Percentiles rank a stretch among this genome's conserved stretches.
These are phyloP conservation scores for Anisodus tanguticus DNA, from an alignment of 257 asterid genomes.

Conservation along the genomic window DNA sequence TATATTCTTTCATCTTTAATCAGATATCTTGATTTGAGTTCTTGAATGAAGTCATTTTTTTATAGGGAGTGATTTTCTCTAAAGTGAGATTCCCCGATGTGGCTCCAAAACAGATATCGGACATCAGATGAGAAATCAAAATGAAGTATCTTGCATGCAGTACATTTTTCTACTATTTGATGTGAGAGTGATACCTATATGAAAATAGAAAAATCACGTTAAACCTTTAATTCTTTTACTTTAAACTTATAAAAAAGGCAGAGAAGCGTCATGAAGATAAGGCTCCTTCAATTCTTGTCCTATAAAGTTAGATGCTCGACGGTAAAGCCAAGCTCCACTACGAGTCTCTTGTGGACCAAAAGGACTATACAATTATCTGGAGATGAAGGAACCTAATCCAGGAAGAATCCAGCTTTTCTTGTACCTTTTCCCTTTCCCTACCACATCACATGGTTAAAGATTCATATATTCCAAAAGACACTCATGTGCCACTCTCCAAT, in stretches of 20 bases:
- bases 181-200: slow-evolving; percentile 63
- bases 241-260: slow-evolving; percentile 58
- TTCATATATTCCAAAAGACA: background rate
- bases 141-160: background rate
- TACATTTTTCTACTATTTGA: slow-evolving; percentile 24
- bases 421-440: background rate
- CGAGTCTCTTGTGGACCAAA: background rate
- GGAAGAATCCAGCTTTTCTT: slow-evolving; percentile 14
- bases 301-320: background rate
- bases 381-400: background rate
- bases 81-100: background rate
- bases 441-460: background rate
- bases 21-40: background rate
- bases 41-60: background rate
- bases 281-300: slow-evolving; percentile 13
- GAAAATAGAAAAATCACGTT: too few species aligned
- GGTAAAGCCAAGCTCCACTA: slow-evolving; percentile 21
- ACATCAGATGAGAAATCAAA: background rate
- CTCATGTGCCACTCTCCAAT: background rate
- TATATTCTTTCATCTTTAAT: background rate
- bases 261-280: slow-evolving; percentile 45
- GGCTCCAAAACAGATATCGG: background rate
- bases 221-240: slow-evolving; percentile 51
- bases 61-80: background rate
- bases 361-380: background rate